Conservation (phyloP, 768 basidiomycete species). For the Lentinula sp. region DNA sequence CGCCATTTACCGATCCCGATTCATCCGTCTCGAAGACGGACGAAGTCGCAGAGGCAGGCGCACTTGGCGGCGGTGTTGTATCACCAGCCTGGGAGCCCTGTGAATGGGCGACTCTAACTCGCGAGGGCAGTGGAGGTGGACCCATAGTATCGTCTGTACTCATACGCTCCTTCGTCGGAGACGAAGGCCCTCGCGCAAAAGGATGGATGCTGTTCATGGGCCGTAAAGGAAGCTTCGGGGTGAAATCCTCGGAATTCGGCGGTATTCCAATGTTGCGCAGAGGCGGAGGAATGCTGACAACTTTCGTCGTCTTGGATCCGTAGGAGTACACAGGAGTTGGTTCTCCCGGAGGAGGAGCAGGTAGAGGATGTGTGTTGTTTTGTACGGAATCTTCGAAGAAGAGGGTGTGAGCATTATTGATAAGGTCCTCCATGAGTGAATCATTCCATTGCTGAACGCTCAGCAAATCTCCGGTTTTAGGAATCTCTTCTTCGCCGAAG, state of each 20-base stretch:
- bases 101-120: conserved; percentile 15
- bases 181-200: conserved; percentile 50
- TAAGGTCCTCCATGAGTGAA: conserved; percentile 79
- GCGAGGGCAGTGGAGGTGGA: conserved; percentile 16
- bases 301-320: conserved; percentile 67
- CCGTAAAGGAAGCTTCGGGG: conserved; percentile 61
- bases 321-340: conserved; percentile 50
- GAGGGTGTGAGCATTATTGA: conserved; percentile 58
- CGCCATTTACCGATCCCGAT: conserved; percentile 6
- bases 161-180: conserved; percentile 38
- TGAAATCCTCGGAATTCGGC: conserved; percentile 57
- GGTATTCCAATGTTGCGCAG: conserved; percentile 17
- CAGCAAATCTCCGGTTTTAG: conserved; percentile 70
- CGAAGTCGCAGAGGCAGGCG: conserved; percentile 22
- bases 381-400: conserved; percentile 46
- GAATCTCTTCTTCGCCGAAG: conserved; percentile 89
- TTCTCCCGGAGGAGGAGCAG: conserved; percentile 67
- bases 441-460: conserved; percentile 69
- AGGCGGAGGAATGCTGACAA: conserved; percentile 43
- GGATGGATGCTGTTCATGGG: conserved; percentile 77
- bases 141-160: conserved; percentile 13
- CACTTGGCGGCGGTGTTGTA: conserved; percentile 9
- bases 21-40: conserved; percentile 18
- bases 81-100: conserved; percentile 16
- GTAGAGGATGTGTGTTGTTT: conserved; percentile 50